Conservation (phyloP, 164 flowering plant species). For the Vitis labrusca region DNA sequence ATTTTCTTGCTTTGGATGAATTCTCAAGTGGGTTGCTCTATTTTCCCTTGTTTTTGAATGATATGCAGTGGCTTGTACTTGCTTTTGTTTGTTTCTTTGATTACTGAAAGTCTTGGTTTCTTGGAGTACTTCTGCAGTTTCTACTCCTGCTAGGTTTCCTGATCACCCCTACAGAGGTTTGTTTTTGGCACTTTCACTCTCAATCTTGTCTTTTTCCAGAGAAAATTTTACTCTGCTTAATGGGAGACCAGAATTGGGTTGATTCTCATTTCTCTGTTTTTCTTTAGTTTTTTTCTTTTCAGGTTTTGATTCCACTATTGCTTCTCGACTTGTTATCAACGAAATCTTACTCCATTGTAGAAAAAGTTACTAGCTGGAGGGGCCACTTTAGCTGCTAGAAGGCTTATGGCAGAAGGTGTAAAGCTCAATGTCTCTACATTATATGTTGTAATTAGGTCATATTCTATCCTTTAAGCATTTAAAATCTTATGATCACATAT, state of each 20-base stretch:
- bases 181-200: background rate
- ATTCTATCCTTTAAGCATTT: too few species aligned
- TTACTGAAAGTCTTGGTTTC: background rate
- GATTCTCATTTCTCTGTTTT: slow-evolving; percentile 1
- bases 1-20: slow-evolving; percentile 83
- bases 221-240: background rate
- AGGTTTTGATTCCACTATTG: slow-evolving; percentile 53
- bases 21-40: slow-evolving; percentile 34
- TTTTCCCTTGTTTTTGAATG: background rate
- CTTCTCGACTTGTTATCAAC: too few species aligned
- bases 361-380: too few species aligned
- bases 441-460: too few species aligned
- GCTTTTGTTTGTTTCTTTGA: background rate
- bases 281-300: slow-evolving; percentile 15
- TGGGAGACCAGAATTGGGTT: background rate
- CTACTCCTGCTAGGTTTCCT: slow-evolving; percentile 41
- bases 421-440: too few species aligned
- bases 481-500: too few species aligned
- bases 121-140: slow-evolving; percentile 41
- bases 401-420: too few species aligned
- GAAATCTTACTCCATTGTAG: too few species aligned
- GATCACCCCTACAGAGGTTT: slow-evolving; percentile 96
- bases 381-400: too few species aligned
- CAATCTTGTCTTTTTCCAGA: background rate
- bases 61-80: background rate